Conservation (phyloP, 2,329 filamentous ascomycete genomes). For the Lachnellula cervina region DNA sequence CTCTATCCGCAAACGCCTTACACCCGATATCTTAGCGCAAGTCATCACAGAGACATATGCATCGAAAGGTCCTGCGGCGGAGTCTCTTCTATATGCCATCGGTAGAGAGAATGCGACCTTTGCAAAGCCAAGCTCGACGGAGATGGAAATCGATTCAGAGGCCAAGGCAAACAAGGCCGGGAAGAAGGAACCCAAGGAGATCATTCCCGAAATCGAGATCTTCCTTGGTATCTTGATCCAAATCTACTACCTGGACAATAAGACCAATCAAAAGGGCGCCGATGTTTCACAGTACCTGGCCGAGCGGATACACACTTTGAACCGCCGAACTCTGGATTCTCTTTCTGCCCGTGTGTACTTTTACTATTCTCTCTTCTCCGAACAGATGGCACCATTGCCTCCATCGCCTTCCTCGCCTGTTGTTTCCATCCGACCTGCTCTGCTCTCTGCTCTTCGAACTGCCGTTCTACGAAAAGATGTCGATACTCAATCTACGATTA, state of each 20-base stretch:
- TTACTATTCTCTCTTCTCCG: constrained; percentile 94
- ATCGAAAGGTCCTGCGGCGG: constrained; percentile 54
- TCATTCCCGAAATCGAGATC: constrained; percentile 80
- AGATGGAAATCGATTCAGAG: constrained; percentile 72
- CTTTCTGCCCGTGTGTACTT: constrained; percentile 96
- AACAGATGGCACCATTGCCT: constrained; percentile 80
- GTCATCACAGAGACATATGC: constrained; percentile 79
- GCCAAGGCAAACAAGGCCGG: constrained; percentile 51
- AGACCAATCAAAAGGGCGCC: constrained; percentile 73
- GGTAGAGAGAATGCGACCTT: constrained; percentile 62
- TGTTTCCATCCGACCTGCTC: constrained; percentile 76
- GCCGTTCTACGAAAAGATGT: constrained; percentile 96
- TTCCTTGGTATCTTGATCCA: constrained; percentile 83
- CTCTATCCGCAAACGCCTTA: constrained; percentile 86
- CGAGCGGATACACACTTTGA: constrained; percentile 80
- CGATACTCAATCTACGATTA: constrained; percentile 95
- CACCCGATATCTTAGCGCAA: constrained; percentile 73
- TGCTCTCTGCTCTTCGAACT: constrained; percentile 84
- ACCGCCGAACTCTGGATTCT: constrained; percentile 89
- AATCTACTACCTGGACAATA: constrained; percentile 83
- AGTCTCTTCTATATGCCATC: constrained; percentile 65
- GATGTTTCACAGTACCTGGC: constrained; percentile 81
- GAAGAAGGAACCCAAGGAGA: constrained; percentile 66
- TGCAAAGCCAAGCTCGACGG: constrained; percentile 49
- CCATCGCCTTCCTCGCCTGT: constrained; percentile 85